phyloP scores from a whole-genome alignment of 257 asterid genomes.

The Plantago elongata region DNA sequence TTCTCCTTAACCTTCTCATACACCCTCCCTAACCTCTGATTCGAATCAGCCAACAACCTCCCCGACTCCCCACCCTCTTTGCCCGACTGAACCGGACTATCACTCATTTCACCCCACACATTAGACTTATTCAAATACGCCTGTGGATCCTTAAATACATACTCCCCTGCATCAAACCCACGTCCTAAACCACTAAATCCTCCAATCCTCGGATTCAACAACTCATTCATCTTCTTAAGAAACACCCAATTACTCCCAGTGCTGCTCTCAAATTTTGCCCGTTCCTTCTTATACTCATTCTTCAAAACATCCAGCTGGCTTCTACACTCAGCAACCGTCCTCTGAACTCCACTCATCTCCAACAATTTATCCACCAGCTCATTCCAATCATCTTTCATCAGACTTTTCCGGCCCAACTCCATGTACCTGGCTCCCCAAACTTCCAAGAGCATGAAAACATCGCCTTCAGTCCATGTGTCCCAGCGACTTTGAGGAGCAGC shows the following conservation, averaged over 20 bases:
- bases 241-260: constrained; percentile 69
- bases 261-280: constrained; percentile 62
- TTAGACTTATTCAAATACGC: constrained; percentile 78
- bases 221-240: constrained; percentile 74
- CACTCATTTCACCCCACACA: constrained; percentile 89
- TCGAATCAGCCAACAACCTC: constrained; percentile 62
- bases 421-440: constrained; percentile 86
- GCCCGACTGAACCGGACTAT: constrained; percentile 82
- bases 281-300: constrained; percentile 80
- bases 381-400: constrained; percentile 70
- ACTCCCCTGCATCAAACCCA: constrained; percentile 88
- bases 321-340: constrained; percentile 59
- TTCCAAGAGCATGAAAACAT: constrained; percentile 58
- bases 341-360: constrained; percentile 57
- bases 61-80: constrained; percentile 55
- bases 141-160: constrained; percentile 70
- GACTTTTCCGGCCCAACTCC: constrained; percentile 69
- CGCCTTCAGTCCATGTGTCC: constrained; percentile 64
- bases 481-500: constrained; percentile 30
- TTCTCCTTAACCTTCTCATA: constrained; percentile 39
- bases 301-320: constrained; percentile 64
- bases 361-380: constrained; percentile 69
- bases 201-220: constrained; percentile 50
- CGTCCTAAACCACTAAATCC: constrained; percentile 69
- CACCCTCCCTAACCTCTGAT: constrained; percentile 69